Evolutionary conservation across 345 rosid genomes (phyloP).

Genomic region (Salix purpurea): DNA sequence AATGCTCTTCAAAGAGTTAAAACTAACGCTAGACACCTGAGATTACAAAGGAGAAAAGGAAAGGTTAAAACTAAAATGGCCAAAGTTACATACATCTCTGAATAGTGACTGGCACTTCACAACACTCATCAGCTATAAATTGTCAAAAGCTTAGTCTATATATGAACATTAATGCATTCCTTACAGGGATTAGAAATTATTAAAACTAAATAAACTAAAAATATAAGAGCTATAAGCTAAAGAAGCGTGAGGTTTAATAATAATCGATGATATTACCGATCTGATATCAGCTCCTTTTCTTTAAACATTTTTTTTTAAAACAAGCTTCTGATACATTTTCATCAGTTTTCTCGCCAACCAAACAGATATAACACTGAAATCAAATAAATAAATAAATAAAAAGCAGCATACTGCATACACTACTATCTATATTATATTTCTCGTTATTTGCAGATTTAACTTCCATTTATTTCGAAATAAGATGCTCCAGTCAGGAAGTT

Average conservation of each 20-base stretch:
- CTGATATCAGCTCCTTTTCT: neutral
- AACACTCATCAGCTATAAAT: neutral
- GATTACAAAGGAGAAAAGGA: neutral
- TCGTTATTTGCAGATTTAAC: neutral
- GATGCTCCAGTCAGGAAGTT: neutral
- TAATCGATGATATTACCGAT: neutral
- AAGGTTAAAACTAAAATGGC: too few relatives aligned
- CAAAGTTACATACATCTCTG: neutral
- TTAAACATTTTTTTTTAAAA: neutral
- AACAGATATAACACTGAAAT: neutral
- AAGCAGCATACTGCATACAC: neutral
- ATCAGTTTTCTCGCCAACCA: constrained; percentile 6
- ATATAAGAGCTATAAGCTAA: too few relatives aligned
- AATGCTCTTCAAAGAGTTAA: constrained; percentile 31
- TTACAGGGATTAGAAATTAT: neutral
- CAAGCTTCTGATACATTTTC: neutral
- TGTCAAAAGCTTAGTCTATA: neutral
- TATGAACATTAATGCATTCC: neutral
- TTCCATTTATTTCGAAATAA: neutral
- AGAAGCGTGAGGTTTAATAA: neutral
- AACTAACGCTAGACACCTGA: constrained; percentile 44
- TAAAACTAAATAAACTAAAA: too few relatives aligned
- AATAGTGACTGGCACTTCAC: neutral
- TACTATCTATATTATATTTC: neutral
- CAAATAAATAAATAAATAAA: neutral